A percentile compares a stretch with the other conserved stretches of the same genome.
Evolutionary conservation across 495 filamentous ascomycete species (phyloP).

Genomic region (Stereocaulon alpinum): DNA sequence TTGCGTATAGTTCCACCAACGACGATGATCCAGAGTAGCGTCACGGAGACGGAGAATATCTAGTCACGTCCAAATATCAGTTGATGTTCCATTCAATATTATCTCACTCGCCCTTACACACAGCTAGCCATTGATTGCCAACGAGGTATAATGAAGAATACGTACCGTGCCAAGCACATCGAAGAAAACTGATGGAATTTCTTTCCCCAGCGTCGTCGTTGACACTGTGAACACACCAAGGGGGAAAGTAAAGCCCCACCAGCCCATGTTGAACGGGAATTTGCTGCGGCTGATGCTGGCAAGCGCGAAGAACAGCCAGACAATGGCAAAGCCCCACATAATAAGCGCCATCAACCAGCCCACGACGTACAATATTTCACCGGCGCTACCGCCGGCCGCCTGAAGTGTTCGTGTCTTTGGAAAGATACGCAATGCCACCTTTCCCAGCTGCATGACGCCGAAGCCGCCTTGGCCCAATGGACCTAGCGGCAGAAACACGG

Average conservation of each 20-base stretch:
- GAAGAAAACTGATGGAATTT: constrained; percentile 45
- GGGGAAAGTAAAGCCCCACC: constrained; percentile 59
- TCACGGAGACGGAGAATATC: constrained; percentile 38
- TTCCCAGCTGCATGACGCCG: constrained; percentile 46
- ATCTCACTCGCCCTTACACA: too few relatives aligned
- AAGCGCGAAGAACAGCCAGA: constrained; percentile 52
- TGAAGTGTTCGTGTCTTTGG: constrained; percentile 37
- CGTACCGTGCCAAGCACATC: constrained; percentile 34
- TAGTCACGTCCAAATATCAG: too few relatives aligned
- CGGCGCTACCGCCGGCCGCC: constrained; percentile 25
- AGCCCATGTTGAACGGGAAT: constrained; percentile 58
- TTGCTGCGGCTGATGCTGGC: constrained; percentile 31
- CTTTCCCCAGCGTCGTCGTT: constrained; percentile 39
- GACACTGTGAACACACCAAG: constrained; percentile 39
- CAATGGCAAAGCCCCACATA: constrained; percentile 50
- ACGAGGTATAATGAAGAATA: too few relatives aligned
- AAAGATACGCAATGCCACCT: constrained; percentile 39
- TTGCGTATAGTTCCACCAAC: constrained; percentile 35
- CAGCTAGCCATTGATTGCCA: too few relatives aligned
- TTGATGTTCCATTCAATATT: too few relatives aligned
- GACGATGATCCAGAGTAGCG: constrained; percentile 43
- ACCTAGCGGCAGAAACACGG: constrained; percentile 51
- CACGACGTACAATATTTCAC: constrained; percentile 42
- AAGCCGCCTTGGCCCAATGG: constrained; percentile 51
- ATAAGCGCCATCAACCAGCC: constrained; percentile 44